Evolutionary conservation across 495 filamentous ascomycete genomes (phyloP).

Genomic region (Peziza echinospora): DNA sequence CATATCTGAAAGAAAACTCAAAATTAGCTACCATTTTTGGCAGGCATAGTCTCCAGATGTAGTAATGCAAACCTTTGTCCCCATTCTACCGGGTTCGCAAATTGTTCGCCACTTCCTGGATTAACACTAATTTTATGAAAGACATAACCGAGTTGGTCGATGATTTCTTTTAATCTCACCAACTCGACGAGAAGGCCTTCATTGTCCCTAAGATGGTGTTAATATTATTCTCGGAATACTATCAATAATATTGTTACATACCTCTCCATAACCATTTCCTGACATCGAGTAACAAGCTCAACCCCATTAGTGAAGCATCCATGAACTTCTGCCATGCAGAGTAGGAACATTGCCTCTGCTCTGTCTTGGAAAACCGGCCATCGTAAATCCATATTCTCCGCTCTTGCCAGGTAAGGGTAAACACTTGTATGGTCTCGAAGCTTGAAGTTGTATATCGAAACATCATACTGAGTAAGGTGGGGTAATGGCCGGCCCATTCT

Average conservation of each 20-base stretch:
- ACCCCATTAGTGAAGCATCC: slow-evolving; percentile 19
- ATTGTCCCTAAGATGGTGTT: too few species aligned
- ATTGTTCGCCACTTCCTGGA: slow-evolving; percentile 25
- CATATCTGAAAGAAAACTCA: too few species aligned
- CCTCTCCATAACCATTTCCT: slow-evolving; percentile 30
- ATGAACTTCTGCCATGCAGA: slow-evolving; percentile 18
- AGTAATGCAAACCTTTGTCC: too few species aligned
- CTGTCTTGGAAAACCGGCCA: slow-evolving; percentile 31
- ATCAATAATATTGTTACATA: background rate
- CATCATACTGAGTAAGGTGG: slow-evolving; percentile 30
- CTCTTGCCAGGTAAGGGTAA: slow-evolving; percentile 27
- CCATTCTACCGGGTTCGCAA: slow-evolving; percentile 19
- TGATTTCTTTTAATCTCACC: slow-evolving; percentile 28
- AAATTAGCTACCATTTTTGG: too few species aligned
- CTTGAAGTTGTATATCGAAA: slow-evolving; percentile 31
- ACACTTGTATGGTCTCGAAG: slow-evolving; percentile 25
- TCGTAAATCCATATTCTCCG: slow-evolving; percentile 31
- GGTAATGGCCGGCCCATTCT: slow-evolving; percentile 28
- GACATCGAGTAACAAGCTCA: slow-evolving; percentile 23
- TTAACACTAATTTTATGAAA: slow-evolving; percentile 33
- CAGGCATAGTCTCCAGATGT: too few species aligned
- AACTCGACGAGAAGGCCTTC: slow-evolving; percentile 28
- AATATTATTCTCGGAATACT: too few species aligned
- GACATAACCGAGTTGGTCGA: slow-evolving; percentile 30
- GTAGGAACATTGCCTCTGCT: slow-evolving; percentile 27